phyloP scores from a whole-genome alignment of 805 yeast genomes.

The Candida vaughaniae region DNA sequence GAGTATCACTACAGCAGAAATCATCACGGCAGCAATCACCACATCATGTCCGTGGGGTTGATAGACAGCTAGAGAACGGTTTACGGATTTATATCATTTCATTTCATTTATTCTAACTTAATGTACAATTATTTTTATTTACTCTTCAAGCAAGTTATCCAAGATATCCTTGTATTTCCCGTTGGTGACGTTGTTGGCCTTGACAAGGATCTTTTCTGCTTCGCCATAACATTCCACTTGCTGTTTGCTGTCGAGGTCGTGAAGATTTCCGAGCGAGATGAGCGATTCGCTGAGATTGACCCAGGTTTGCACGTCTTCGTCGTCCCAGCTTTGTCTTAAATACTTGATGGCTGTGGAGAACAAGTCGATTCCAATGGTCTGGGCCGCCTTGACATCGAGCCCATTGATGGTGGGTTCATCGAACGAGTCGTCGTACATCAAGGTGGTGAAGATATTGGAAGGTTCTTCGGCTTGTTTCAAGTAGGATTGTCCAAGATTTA shows the following conservation, averaged over 20 bases:
- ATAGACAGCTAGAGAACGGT: too few relatives aligned
- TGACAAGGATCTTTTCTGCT: slow-evolving; percentile 67
- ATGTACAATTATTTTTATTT: too few relatives aligned
- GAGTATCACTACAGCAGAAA: too few relatives aligned
- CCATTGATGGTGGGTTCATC: slow-evolving; percentile 33
- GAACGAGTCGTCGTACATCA: slow-evolving; percentile 56
- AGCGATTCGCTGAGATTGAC: slow-evolving; percentile 83
- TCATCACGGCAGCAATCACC: too few relatives aligned
- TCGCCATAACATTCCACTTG: slow-evolving; percentile 64
- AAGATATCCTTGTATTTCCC: slow-evolving; percentile 69
- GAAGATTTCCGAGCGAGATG: slow-evolving; percentile 74
- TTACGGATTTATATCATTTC: too few relatives aligned
- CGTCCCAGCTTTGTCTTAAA: slow-evolving; percentile 59
- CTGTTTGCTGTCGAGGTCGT: slow-evolving; percentile 60
- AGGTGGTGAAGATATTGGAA: slow-evolving; percentile 50
- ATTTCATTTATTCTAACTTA: too few relatives aligned
- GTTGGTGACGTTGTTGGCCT: slow-evolving; percentile 78
- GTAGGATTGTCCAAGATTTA: slow-evolving; percentile 60
- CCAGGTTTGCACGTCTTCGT: slow-evolving; percentile 61
- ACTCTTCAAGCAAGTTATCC: slow-evolving; percentile 52
- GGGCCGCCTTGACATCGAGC: slow-evolving; percentile 41
- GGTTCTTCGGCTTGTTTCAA: slow-evolving; percentile 67
- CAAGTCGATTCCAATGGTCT: slow-evolving; percentile 45
- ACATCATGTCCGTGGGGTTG: too few relatives aligned
- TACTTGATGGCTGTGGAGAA: slow-evolving; percentile 56